Evolutionary conservation across 169 alveolate species (phyloP).

Genomic region (Cryptosporidium ryanae): DNA sequence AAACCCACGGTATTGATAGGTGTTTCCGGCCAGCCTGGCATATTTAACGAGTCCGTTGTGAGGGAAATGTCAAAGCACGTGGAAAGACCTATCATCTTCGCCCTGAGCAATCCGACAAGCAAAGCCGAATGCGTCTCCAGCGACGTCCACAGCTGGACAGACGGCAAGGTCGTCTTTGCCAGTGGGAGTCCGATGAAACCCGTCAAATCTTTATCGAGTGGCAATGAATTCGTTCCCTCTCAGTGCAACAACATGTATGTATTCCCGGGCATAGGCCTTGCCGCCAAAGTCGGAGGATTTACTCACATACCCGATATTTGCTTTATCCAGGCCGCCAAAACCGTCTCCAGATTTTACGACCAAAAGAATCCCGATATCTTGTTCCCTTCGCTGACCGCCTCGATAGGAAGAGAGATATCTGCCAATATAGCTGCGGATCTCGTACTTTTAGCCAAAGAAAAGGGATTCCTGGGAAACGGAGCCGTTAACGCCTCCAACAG

Average conservation of each 20-base stretch:
- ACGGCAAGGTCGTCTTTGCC: conserved; percentile 77
- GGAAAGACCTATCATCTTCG: conserved; percentile 77
- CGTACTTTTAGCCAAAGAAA: conserved; percentile 14
- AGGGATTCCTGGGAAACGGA: neutral
- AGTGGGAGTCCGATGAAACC: conserved; percentile 80
- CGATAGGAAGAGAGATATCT: conserved; percentile 49
- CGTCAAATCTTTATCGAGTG: conserved; percentile 32
- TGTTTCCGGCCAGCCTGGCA: conserved; percentile 76
- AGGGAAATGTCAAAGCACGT: conserved; percentile 36
- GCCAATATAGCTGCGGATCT: conserved; percentile 62
- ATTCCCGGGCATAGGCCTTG: conserved; percentile 80
- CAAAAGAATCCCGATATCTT: neutral
- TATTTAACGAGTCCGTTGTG: conserved; percentile 71
- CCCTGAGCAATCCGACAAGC: conserved; percentile 79
- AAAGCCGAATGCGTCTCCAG: conserved; percentile 79
- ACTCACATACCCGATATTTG: conserved; percentile 70
- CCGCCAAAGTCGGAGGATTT: conserved; percentile 69
- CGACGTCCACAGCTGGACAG: conserved; percentile 76
- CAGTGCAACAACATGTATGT: conserved; percentile 79
- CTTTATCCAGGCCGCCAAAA: conserved; percentile 70
- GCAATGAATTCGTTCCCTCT: conserved; percentile 36
- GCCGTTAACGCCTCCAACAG: neutral
- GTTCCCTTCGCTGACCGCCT: conserved; percentile 61
- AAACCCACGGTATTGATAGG: conserved; percentile 77
- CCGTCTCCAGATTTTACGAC: conserved; percentile 33